phyloP scores from a whole-genome alignment of 768 basidiomycete genomes.

The Suillus luteus region DNA sequence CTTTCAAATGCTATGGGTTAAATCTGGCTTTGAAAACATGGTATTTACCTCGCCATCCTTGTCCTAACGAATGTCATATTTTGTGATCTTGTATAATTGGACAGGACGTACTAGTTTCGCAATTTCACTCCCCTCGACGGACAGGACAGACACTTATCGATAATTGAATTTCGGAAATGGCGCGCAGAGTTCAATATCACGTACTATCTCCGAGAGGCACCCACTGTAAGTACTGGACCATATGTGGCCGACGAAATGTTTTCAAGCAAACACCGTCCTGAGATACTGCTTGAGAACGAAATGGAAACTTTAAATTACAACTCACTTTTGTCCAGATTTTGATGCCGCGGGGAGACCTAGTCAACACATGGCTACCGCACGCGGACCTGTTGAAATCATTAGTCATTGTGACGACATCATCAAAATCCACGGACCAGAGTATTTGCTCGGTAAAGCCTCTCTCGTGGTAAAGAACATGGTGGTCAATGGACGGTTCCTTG shows the following conservation, averaged over 20 bases:
- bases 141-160: constrained; percentile 44
- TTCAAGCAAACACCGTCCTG: constrained; percentile 53
- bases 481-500: constrained; percentile 45
- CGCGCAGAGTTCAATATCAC: constrained; percentile 8
- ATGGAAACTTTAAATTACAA: not conserved
- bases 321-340: constrained; percentile 53
- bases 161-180: constrained; percentile 9
- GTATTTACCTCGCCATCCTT: constrained; percentile 42
- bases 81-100: constrained; percentile 14
- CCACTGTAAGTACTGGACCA: constrained; percentile 53
- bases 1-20: constrained; percentile 17
- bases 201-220: constrained; percentile 50
- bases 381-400: constrained; percentile 42
- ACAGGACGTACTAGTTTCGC: constrained; percentile 42
- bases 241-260: constrained; percentile 49
- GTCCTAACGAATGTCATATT: constrained; percentile 37
- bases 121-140: constrained; percentile 53
- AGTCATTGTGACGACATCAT: constrained; percentile 9
- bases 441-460: constrained; percentile 57
- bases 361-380: constrained; percentile 44
- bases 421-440: constrained; percentile 40
- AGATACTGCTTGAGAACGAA: not conserved
- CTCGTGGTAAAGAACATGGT: constrained; percentile 51
- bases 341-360: constrained; percentile 49
- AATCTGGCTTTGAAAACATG: not conserved